phyloP scores from a whole-genome alignment of 306 rosid genomes.

The Castanea crenata region DNA sequence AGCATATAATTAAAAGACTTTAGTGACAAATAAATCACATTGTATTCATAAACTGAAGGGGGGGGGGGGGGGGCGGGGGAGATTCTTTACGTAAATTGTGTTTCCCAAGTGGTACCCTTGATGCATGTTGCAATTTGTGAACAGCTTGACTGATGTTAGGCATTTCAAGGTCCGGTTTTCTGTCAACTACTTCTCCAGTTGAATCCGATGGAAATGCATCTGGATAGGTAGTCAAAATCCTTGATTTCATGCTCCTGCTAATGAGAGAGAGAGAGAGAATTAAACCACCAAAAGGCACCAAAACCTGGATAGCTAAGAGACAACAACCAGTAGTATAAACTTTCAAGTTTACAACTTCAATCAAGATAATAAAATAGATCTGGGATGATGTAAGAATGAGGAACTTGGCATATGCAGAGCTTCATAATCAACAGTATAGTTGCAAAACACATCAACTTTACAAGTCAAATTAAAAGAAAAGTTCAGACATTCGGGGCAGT shows the following conservation, averaged over 20 bases:
- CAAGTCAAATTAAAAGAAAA: no score
- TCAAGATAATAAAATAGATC: background rate
- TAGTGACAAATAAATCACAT: no score
- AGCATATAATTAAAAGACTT: no score
- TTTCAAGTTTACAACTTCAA: background rate
- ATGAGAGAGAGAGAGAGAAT: background rate
- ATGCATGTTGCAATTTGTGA: background rate
- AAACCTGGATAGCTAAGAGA: background rate
- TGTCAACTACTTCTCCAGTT: slow-evolving; percentile 47
- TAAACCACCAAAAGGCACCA: background rate
- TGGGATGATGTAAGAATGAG: background rate
- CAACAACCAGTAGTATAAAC: background rate
- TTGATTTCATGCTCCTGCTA: slow-evolving; percentile 83
- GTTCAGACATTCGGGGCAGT: no score
- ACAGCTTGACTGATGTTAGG: slow-evolving; percentile 36
- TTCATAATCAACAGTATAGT: no score
- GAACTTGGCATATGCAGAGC: background rate
- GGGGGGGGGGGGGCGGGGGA: fast-evolving
- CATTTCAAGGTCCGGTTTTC: slow-evolving; percentile 88
- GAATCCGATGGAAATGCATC: slow-evolving; percentile 81
- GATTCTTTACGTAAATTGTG: background rate
- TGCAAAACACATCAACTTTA: no score
- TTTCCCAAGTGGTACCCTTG: background rate
- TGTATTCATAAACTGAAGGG: no score
- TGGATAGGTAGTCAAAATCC: slow-evolving; percentile 70